Percentiles rank a stretch among this genome's conserved stretches.
phyloP scores from a whole-genome alignment of 331 rosid genomes.

The Rosa hybrid region DNA sequence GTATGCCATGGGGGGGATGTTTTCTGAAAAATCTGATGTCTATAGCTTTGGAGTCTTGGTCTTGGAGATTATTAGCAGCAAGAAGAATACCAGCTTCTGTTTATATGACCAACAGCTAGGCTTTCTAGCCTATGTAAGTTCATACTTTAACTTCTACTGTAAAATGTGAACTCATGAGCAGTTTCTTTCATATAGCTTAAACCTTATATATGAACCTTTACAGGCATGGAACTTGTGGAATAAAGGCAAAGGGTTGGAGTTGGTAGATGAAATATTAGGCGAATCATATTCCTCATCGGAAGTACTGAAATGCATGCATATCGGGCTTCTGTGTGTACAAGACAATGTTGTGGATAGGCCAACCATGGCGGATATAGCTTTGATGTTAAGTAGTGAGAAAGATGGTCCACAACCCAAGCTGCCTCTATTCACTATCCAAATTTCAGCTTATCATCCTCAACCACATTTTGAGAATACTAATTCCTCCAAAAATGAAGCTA shows the following conservation, averaged over 20 bases:
- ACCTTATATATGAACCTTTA: not conserved
- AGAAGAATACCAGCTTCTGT: slow-evolving; percentile 28
- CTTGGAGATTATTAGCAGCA: slow-evolving; percentile 33
- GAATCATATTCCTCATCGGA: not conserved
- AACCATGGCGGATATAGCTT: slow-evolving; percentile 17
- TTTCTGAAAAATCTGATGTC: slow-evolving; percentile 39
- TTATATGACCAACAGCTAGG: slow-evolving; percentile 19
- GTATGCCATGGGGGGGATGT: slow-evolving; percentile 42
- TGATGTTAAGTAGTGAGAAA: slow-evolving; percentile 26
- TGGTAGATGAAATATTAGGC: slow-evolving; percentile 10
- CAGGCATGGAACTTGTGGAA: slow-evolving; percentile 37
- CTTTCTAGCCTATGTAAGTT: slow-evolving; percentile 33
- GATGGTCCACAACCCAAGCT: slow-evolving; percentile 17
- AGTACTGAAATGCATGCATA: slow-evolving; percentile 20
- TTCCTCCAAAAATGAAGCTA: slow-evolving; percentile 14
- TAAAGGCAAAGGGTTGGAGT: not conserved
- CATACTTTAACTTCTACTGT: not conserved
- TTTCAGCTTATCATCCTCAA: not conserved
- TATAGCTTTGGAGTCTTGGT: slow-evolving; percentile 40
- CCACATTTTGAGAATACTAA: not conserved
- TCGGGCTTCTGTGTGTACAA: slow-evolving; percentile 29
- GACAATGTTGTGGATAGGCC: slow-evolving; percentile 26
- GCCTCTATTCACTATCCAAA: not conserved
- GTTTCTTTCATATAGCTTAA: not conserved
- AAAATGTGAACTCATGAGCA: not conserved